Evolutionary conservation across 495 filamentous ascomycete genomes (phyloP), one percentile per base, ranked within the genome.

Genomic region (Penicillium steckii): DNA sequence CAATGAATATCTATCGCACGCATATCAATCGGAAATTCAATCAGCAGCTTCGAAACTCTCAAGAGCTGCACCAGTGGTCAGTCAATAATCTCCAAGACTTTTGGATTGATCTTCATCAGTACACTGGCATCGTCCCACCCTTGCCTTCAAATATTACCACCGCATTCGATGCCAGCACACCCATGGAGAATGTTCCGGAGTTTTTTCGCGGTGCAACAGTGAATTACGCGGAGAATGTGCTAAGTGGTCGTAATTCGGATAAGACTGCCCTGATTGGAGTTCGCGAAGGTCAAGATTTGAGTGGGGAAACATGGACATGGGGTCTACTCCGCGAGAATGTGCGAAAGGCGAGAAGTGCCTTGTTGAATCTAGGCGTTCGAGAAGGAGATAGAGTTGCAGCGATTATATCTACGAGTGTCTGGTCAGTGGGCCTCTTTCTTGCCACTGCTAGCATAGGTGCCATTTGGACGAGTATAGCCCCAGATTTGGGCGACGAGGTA

Each of bases 201-300:
- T 90, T 87, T 56, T 65, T 62, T 26, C 61, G 73, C 13, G 85
- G 81, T 10, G 76, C 85, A 12, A 77, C 68, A 27, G 73, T 90
- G 44, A 91, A 91, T 60, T 90, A 90, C 57, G 86, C 86, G 2
- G 85, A 90, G 69, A 91, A 91, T 62, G 69, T 91, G 13, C 72
- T 91, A 4, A 53, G 21, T 17, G 51, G 46, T 32, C 67, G 70
- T 48, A 82, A 88, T 45, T 30, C 35, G 37, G 56, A 50, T 42
- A 85, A 82, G 52, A 72, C 83, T 37, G 85, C 84, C 5, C 44
- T 83, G 19, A 84, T 82, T 26, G 81, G 84, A 62, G 75, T 89
- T 25, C 77, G 85, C 9, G 87, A 90, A 68, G 86, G 84, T 25
- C 77, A 66, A 73, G 70, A 88, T 64, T 78, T 78, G 6, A 63